Evolutionary conservation across 495 filamentous ascomycete genomes (phyloP), one percentile per base, ranked within the genome.

Genomic region (Barbatosphaeria neglecta): DNA sequence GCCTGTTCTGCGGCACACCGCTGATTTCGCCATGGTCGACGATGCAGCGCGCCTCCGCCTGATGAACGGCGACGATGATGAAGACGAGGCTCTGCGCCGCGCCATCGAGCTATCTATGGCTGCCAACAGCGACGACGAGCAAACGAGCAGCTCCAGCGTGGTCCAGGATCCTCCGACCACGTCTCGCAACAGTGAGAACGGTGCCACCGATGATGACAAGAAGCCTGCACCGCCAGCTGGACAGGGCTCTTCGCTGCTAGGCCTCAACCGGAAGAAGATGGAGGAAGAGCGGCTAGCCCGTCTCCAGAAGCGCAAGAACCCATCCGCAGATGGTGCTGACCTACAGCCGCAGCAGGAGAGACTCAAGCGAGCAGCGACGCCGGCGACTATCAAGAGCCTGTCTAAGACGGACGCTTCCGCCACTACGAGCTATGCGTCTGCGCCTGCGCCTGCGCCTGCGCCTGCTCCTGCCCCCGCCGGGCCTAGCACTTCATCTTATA

Each of bases 231-330:
- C 20, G 17, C 41, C 10, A 22, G 40, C 17, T 28, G n/a, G 6
- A 43, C 10, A 23, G 33, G 20, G n/a, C 25, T 48, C 43, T 50
- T 46, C 49, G 1, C 43, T 61, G 0, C 44, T 72, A 3, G 80
- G 77, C 0, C 60, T 89, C 0, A 74, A 94, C 61, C 76, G 89
- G 9, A 85, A 83, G 59, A 71, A 81, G 49, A 92, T 95, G 87
- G 90, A 97, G 52, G 67, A 81, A 55, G 90, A 93, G 54, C 76
- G 90, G 18, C 72, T 95, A 8, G 82, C 81, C 16, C 74, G 90
- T 31, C 48, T 75, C 5, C 62, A 67, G 17, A 84, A 84, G 52
- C 69, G 81, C 48, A 80, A 83, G 59, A 64, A 73, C n/a, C 46
- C 60, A 19, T 55, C 62, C 22, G 41, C 49, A 0, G 52, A 55